Conservation (phyloP, 108 stramenopile species). For the Aurantiochytrium sp. region DNA sequence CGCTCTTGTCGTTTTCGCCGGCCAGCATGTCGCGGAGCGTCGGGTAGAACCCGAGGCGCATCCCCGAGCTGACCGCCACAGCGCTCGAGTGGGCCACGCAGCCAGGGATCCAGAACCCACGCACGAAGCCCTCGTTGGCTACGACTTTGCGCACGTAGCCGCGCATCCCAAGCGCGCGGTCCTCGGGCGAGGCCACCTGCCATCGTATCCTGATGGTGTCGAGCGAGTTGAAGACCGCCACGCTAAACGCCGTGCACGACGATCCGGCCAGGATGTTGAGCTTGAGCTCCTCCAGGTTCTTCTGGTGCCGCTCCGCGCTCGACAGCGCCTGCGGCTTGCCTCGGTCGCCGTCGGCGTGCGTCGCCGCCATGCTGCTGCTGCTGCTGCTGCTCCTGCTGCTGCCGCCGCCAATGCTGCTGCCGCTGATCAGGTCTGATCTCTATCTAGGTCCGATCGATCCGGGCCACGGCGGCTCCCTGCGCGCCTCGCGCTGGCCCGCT, state of each 20-base stretch:
- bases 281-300: constrained; percentile 9
- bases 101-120: constrained; percentile 9
- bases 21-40: constrained; percentile 5
- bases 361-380: too few species aligned
- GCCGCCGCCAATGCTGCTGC: too few species aligned
- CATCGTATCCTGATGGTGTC: constrained; percentile 27
- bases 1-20: constrained; percentile 16
- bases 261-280: constrained; percentile 24
- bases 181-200: not conserved
- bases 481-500: too few species aligned
- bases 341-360: too few species aligned
- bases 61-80: not conserved
- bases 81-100: constrained; percentile 27
- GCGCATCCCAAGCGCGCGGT: not conserved
- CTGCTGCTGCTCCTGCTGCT: too few species aligned
- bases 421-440: too few species aligned
- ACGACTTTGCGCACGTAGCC: not conserved
- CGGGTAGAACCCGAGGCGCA: constrained; percentile 12
- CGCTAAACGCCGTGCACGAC: constrained; percentile 21
- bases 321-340: not conserved
- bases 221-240: constrained; percentile 17
- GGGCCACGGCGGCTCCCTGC: too few species aligned
- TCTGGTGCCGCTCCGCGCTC: not conserved
- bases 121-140: not conserved
- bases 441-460: too few species aligned